These are phyloP conservation scores for Coprinopsis cinerea DNA, from an alignment of 768 basidiomycete genomes.

Conservation along the genomic window DNA sequence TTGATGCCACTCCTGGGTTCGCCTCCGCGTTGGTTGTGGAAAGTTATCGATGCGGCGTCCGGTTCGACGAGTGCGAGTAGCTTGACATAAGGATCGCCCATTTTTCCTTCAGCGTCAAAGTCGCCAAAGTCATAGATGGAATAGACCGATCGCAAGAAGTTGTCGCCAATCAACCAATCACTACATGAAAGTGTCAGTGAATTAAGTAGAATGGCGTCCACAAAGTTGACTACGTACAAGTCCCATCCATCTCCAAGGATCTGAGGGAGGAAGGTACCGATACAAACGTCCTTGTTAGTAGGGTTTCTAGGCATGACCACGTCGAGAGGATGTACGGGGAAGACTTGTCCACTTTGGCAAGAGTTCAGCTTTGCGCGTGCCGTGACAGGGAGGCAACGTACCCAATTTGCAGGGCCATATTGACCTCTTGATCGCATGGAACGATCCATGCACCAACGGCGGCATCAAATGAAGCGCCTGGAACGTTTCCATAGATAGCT, in stretches of 20 bases:
- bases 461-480: slow-evolving; percentile 57
- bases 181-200: slow-evolving; percentile 36
- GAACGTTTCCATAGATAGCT: slow-evolving; percentile 60
- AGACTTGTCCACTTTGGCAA: slow-evolving; percentile 53
- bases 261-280: slow-evolving; percentile 74
- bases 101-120: slow-evolving; percentile 53
- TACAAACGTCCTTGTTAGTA: slow-evolving; percentile 44
- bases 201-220: no score
- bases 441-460: slow-evolving; percentile 58
- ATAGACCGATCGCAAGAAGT: slow-evolving; percentile 77
- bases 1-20: slow-evolving; percentile 61
- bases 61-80: slow-evolving; percentile 67
- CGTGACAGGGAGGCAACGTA: slow-evolving; percentile 34
- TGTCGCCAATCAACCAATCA: slow-evolving; percentile 82
- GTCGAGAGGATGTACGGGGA: slow-evolving; percentile 78
- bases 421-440: slow-evolving; percentile 70
- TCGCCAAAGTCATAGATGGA: slow-evolving; percentile 84
- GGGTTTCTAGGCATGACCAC: slow-evolving; percentile 42
- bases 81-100: slow-evolving; percentile 77
- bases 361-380: no score
- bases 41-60: slow-evolving; percentile 62
- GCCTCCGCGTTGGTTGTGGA: slow-evolving; percentile 63
- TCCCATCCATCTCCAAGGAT: slow-evolving; percentile 52
- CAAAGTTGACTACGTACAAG: slow-evolving; percentile 45
- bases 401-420: slow-evolving; percentile 77